A percentile compares a stretch with the other conserved stretches of the same genome.
These are phyloP conservation scores for Cladobotryum protrusum DNA, from an alignment of 2,329 filamentous ascomycete genomes.

Conservation along the genomic window DNA sequence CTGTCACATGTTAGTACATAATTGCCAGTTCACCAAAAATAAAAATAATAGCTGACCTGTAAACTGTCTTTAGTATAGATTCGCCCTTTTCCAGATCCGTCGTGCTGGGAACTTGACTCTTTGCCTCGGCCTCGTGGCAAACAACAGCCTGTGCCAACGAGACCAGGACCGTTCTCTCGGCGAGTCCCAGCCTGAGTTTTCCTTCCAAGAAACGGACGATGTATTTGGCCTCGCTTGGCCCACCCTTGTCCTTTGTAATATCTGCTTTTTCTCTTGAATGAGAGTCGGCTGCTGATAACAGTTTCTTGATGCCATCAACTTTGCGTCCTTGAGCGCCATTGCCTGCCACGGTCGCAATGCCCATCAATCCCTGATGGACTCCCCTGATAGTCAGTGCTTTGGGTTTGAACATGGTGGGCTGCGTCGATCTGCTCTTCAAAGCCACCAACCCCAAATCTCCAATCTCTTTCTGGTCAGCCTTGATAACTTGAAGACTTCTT, in stretches of 20 bases:
- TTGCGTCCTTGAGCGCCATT: constrained; percentile 86
- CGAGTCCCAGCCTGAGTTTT: constrained; percentile 84
- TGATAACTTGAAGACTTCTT: constrained; percentile 80
- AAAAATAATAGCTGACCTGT: constrained; percentile 52
- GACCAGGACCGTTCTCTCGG: constrained; percentile 86
- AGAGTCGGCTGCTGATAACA: constrained; percentile 84
- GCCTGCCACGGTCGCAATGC: constrained; percentile 79
- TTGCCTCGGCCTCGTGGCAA: constrained; percentile 68
- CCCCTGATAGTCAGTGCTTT: constrained; percentile 81
- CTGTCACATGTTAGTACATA: constrained; percentile 44
- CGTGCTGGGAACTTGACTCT: constrained; percentile 64
- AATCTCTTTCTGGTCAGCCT: constrained; percentile 92
- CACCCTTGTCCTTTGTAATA: constrained; percentile 86
- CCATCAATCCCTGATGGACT: constrained; percentile 82
- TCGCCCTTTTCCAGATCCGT: constrained; percentile 79
- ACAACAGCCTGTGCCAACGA: constrained; percentile 85
- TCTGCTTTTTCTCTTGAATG: constrained; percentile 71
- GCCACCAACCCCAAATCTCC: constrained; percentile 92
- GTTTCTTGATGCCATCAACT: constrained; percentile 90
- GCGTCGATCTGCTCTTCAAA: constrained; percentile 89
- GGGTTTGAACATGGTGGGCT: constrained; percentile 97
- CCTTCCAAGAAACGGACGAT: constrained; percentile 90
- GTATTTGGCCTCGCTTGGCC: constrained; percentile 90
- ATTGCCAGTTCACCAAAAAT: not conserved
- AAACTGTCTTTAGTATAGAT: constrained; percentile 79